Percentiles rank a stretch among this genome's conserved stretches.
These are phyloP conservation scores for Exophiala dermatitidis DNA, from an alignment of 2,329 filamentous ascomycete genomes.

Conservation along the genomic window DNA sequence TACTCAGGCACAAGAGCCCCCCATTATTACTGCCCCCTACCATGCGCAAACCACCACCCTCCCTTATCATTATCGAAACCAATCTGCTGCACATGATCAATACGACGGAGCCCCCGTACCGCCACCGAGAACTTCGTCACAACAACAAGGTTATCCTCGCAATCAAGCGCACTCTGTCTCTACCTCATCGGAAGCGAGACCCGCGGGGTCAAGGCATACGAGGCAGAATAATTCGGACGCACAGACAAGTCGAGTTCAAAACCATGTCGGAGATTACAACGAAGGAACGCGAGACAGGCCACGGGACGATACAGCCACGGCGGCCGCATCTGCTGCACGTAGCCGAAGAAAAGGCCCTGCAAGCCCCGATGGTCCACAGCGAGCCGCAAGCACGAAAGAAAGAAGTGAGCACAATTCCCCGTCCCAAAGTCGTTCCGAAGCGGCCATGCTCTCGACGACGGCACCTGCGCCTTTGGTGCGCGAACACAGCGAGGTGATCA, in stretches of 20 bases:
- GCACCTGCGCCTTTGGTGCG: constrained; percentile 57
- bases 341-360: constrained; percentile 43
- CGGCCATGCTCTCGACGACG: constrained; percentile 48
- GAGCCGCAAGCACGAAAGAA: constrained; percentile 38
- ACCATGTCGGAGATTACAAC: constrained; percentile 36
- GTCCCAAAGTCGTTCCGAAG: constrained; percentile 30
- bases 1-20: constrained; percentile 8
- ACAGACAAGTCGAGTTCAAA: constrained; percentile 31
- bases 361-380: constrained; percentile 42
- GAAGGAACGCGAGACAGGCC: constrained; percentile 38
- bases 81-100: constrained; percentile 41
- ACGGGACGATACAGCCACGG: constrained; percentile 31
- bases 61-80: constrained; percentile 30
- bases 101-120: constrained; percentile 59
- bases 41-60: constrained; percentile 13
- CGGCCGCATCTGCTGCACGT: constrained; percentile 33
- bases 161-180: constrained; percentile 35
- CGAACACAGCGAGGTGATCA: constrained; percentile 72
- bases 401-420: constrained; percentile 33
- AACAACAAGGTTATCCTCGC: constrained; percentile 43
- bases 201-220: constrained; percentile 36
- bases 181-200: constrained; percentile 32
- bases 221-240: constrained; percentile 31
- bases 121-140: constrained; percentile 76
- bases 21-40: constrained; percentile 14